Evolutionary conservation across 2,329 filamentous ascomycete genomes (phyloP).

Genomic region (Akanthomyces muscarius): DNA sequence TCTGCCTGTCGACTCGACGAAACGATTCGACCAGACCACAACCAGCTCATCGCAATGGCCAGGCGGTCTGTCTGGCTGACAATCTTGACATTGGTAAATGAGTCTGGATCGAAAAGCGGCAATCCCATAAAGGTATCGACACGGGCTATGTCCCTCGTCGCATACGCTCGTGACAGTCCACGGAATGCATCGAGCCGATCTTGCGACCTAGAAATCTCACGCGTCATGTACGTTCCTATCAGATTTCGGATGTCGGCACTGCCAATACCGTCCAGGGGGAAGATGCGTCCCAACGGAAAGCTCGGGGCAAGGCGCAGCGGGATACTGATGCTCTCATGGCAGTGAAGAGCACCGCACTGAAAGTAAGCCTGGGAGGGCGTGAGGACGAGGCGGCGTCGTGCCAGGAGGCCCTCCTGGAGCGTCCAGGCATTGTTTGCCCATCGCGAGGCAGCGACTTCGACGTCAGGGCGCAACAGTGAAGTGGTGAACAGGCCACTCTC

Average conservation of each 20-base stretch:
- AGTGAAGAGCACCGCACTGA: slow-evolving; percentile 35
- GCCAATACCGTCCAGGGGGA: slow-evolving; percentile 24
- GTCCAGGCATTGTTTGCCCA: slow-evolving; percentile 36
- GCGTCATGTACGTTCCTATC: slow-evolving; percentile 31
- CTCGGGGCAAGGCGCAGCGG: slow-evolving; percentile 30
- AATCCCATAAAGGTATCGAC: slow-evolving; percentile 31
- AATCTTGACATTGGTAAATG: slow-evolving; percentile 27
- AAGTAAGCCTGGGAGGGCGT: slow-evolving; percentile 37
- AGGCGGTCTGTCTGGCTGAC: slow-evolving; percentile 33
- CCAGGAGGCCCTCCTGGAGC: slow-evolving; percentile 35
- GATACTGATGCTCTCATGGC: slow-evolving; percentile 34
- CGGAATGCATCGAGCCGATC: slow-evolving; percentile 34
- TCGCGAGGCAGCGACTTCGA: slow-evolving; percentile 32
- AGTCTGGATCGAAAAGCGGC: slow-evolving; percentile 32
- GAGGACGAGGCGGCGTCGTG: slow-evolving; percentile 34
- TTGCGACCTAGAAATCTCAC: slow-evolving; percentile 25
- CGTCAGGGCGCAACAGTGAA: slow-evolving; percentile 33
- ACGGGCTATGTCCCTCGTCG: slow-evolving; percentile 25
- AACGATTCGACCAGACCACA: slow-evolving; percentile 19
- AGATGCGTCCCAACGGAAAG: slow-evolving; percentile 32
- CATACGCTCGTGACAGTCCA: slow-evolving; percentile 29
- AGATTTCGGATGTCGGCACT: slow-evolving; percentile 27
- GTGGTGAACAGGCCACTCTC: slow-evolving; percentile 33
- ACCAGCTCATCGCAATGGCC: slow-evolving; percentile 34
- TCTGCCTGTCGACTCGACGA: not conserved